Evolutionary conservation across 345 rosid species (phyloP).

Genomic region (Jatropha curcas): DNA sequence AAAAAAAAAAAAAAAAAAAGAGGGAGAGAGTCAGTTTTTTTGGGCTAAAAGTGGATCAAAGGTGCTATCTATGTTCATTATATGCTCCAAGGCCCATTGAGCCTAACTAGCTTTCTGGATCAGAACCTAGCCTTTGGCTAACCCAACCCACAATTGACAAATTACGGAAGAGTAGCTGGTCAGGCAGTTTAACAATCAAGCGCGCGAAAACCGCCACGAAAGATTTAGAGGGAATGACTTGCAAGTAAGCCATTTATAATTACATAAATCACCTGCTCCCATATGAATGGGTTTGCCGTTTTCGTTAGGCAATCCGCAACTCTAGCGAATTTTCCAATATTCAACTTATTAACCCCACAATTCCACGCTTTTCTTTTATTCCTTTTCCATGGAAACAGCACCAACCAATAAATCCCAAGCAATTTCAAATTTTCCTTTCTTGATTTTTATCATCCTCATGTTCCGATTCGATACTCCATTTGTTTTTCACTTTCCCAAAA

Average conservation of each 20-base stretch:
- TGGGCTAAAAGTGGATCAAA: no score
- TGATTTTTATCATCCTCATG: neutral
- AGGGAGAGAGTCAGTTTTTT: no score
- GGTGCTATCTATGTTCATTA: no score
- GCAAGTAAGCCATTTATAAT: no score
- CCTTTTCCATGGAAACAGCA: neutral
- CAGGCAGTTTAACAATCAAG: no score
- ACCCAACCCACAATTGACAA: neutral
- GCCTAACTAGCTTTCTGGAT: no score
- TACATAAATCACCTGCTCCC: no score
- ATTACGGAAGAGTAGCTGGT: no score
- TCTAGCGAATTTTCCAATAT: slow-evolving; percentile 16
- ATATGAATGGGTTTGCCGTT: neutral
- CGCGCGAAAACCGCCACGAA: neutral
- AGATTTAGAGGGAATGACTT: no score
- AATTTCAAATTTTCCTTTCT: no score
- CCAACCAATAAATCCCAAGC: neutral
- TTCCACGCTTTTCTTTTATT: neutral
- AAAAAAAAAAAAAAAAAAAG: no score
- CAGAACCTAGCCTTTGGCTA: neutral
- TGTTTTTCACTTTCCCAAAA: neutral
- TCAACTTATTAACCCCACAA: neutral
- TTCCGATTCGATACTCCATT: neutral
- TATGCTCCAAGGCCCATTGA: no score
- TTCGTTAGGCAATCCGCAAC: slow-evolving; percentile 31